These are phyloP conservation scores for Pittosporum tobira DNA, from an alignment of 129 eudicot genomes.

Conservation along the genomic window DNA sequence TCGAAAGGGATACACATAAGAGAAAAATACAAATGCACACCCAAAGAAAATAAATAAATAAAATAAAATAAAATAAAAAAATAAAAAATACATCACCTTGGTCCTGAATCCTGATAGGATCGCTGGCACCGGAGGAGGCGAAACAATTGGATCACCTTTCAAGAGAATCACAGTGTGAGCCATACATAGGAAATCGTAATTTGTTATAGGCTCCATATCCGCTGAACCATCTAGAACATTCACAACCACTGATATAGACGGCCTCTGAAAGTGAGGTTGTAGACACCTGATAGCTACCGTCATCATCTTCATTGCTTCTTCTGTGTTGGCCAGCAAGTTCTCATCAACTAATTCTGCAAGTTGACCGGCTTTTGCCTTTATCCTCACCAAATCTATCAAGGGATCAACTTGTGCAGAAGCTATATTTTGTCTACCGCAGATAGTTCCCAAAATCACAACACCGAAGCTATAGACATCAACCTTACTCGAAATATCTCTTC, in stretches of 20 bases:
- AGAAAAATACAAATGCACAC: no score
- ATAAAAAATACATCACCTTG: neutral
- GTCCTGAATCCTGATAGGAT: neutral
- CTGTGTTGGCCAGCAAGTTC: constrained; percentile 17
- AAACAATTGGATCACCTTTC: neutral
- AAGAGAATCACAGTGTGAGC: neutral
- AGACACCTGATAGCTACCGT: constrained; percentile 41
- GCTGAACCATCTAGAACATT: neutral
- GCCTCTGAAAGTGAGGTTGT: constrained; percentile 26
- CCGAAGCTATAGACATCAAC: constrained; percentile 25
- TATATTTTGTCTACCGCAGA: constrained; percentile 22
- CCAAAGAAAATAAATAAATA: no score
- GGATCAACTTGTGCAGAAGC: constrained; percentile 4
- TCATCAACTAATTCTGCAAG: constrained; percentile 19
- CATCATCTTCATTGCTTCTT: constrained; percentile 30
- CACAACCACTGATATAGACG: constrained; percentile 27
- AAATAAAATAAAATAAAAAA: no score
- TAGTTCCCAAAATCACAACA: constrained; percentile 11
- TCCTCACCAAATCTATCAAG: constrained; percentile 16
- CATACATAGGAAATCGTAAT: neutral
- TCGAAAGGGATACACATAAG: no score
- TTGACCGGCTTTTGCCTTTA: constrained; percentile 19
- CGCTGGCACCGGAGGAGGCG: neutral
- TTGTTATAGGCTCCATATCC: neutral
- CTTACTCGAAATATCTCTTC: constrained; percentile 13